These are phyloP conservation scores for Scolecobasidium constrictum DNA, from an alignment of 2,329 filamentous ascomycete species.

Conservation along the genomic window DNA sequence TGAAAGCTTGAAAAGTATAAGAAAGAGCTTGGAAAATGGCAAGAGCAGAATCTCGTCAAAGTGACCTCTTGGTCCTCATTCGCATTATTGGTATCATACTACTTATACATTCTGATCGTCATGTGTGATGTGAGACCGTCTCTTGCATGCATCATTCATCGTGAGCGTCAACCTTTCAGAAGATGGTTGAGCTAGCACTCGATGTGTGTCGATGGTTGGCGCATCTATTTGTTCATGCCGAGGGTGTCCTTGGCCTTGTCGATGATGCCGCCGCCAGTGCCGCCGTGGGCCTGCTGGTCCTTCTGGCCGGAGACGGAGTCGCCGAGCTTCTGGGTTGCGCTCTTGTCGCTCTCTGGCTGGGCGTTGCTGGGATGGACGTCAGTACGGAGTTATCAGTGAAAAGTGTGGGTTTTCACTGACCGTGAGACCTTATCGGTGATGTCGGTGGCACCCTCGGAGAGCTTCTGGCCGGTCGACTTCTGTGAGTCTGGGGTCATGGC, in stretches of 20 bases:
- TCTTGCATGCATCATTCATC: too few species aligned
- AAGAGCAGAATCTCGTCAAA: too few species aligned
- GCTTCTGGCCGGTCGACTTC: slow-evolving; percentile 51
- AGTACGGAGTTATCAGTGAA: slow-evolving; percentile 11
- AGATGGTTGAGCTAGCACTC: too few species aligned
- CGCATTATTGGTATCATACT: too few species aligned
- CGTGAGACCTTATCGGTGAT: slow-evolving; percentile 44
- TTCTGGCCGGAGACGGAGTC: slow-evolving; percentile 30
- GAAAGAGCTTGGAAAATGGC: too few species aligned
- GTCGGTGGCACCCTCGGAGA: slow-evolving; percentile 46
- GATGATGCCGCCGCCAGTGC: slow-evolving; percentile 27
- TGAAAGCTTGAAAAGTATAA: too few species aligned
- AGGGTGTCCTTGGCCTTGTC: slow-evolving; percentile 38
- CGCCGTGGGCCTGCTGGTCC: slow-evolving; percentile 25
- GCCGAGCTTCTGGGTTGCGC: slow-evolving; percentile 36
- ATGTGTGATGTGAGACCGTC: too few species aligned
- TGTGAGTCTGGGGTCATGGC: slow-evolving; percentile 45
- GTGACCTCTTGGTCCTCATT: too few species aligned
- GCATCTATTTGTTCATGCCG: slow-evolving; percentile 28
- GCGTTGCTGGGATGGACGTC: slow-evolving; percentile 25
- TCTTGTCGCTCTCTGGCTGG: slow-evolving; percentile 45
- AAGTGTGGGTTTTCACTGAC: slow-evolving; percentile 18
- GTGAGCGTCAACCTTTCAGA: too few species aligned
- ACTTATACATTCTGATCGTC: too few species aligned
- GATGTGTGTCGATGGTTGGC: too few species aligned